Evolutionary conservation across 202 grass and related monocot species (phyloP).

Genomic region (Schoenoplectus tabernaemontani): DNA sequence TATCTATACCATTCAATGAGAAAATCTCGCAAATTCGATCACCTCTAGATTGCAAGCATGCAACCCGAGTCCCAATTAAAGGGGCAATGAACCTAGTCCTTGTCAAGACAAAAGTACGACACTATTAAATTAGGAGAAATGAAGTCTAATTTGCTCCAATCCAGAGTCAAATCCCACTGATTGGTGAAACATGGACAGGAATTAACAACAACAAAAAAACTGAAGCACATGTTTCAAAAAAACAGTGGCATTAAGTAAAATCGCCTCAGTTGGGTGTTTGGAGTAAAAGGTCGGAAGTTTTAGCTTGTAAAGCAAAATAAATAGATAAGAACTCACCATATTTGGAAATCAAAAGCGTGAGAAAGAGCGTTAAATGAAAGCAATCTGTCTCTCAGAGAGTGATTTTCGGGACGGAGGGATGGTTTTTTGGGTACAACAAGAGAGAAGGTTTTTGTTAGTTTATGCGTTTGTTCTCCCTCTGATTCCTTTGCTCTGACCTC

Average conservation of each 20-base stretch:
- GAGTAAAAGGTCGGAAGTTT: background rate
- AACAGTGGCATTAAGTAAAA: constrained; percentile 1
- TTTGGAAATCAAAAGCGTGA: constrained; percentile 21
- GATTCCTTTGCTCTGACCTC: background rate
- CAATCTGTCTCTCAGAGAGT: constrained; percentile 22
- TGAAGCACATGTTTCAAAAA: constrained; percentile 1
- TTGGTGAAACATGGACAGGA: background rate
- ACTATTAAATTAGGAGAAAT: constrained; percentile 20
- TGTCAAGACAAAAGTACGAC: constrained; percentile 2
- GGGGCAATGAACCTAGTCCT: constrained; percentile 29
- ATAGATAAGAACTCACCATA: constrained; percentile 22
- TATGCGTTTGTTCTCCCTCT: too few relatives aligned
- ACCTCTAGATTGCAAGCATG: constrained; percentile 23
- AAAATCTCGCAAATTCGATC: constrained; percentile 27
- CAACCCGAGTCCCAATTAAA: constrained; percentile 15
- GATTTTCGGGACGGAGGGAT: constrained; percentile 33
- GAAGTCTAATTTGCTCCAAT: constrained; percentile 19
- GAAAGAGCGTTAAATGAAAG: constrained; percentile 3
- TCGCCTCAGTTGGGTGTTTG: background rate
- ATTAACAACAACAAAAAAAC: constrained; percentile 19
- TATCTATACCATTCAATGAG: constrained; percentile 30
- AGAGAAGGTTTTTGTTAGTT: too few relatives aligned
- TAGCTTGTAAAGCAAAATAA: background rate
- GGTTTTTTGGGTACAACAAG: background rate
- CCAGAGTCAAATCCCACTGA: constrained; percentile 11